A percentile compares a stretch with the other conserved stretches of the same genome.
phyloP scores from a whole-genome alignment of 805 yeast genomes.

The Pichia ethanolica region DNA sequence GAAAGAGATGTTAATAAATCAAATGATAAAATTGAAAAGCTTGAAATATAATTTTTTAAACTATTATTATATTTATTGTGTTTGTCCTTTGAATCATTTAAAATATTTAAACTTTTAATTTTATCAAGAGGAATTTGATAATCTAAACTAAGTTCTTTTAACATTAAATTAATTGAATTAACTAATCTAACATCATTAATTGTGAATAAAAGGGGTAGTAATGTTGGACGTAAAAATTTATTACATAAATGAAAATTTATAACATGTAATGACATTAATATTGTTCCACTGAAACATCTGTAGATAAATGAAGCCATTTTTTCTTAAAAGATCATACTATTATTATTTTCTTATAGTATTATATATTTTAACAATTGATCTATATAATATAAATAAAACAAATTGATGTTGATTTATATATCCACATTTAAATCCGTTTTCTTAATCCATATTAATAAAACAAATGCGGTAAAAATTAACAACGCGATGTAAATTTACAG shows the following conservation, averaged over 20 bases:
- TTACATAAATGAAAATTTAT: slow-evolving; percentile 3
- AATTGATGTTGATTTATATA: no score
- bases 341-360: no score
- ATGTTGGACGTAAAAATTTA: slow-evolving; percentile 3
- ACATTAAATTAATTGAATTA: not conserved
- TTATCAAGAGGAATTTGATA: slow-evolving; percentile 1
- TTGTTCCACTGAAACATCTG: not conserved
- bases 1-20: slow-evolving; percentile 22
- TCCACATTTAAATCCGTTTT: no score
- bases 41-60: not conserved
- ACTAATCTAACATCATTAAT: not conserved
- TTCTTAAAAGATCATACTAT: no score
- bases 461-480: no score
- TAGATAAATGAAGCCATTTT: slow-evolving; percentile 2
- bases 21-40: slow-evolving; percentile 10
- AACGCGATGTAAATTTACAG: no score
- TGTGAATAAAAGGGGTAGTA: slow-evolving; percentile 6
- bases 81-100: not conserved
- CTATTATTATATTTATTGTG: not conserved
- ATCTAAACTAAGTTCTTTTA: not conserved
- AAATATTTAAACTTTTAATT: not conserved
- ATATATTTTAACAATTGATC: no score
- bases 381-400: no score
- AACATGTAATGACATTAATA: not conserved
- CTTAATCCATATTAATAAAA: no score